Evolutionary conservation across 805 yeast species (phyloP).

Genomic region (Kazachstania bromeliacearum): DNA sequence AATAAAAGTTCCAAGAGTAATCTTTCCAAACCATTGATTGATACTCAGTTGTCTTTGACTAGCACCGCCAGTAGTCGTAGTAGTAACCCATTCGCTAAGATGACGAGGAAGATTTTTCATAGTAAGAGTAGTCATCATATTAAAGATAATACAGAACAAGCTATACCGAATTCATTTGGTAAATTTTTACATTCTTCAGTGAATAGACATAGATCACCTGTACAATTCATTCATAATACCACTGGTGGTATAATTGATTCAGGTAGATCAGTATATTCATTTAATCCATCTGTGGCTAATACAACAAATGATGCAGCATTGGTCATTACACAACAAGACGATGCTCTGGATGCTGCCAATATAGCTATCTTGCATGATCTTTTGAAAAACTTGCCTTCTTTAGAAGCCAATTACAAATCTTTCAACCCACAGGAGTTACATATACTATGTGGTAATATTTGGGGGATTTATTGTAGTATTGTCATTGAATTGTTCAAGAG

Average conservation of each 20-base stretch:
- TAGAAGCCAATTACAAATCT: slow-evolving; percentile 24
- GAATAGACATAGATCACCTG: slow-evolving; percentile 24
- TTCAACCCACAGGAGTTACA: slow-evolving; percentile 24
- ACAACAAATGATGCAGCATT: slow-evolving; percentile 13
- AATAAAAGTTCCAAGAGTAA: slow-evolving; percentile 6
- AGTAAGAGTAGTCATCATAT: slow-evolving; percentile 15
- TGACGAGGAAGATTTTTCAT: slow-evolving; percentile 22
- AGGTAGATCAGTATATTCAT: slow-evolving; percentile 22
- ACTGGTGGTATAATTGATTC: slow-evolving; percentile 19
- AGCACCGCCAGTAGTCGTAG: neutral
- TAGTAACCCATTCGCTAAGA: slow-evolving; percentile 13
- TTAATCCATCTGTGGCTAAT: slow-evolving; percentile 13
- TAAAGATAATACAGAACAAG: slow-evolving; percentile 18
- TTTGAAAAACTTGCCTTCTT: slow-evolving; percentile 24
- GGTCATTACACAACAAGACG: slow-evolving; percentile 13
- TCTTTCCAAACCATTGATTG: neutral
- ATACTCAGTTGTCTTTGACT: neutral
- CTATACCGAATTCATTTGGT: slow-evolving; percentile 21
- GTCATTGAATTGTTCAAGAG: slow-evolving; percentile 23
- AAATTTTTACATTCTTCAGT: slow-evolving; percentile 28
- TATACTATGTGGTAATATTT: slow-evolving; percentile 23
- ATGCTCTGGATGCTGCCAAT: slow-evolving; percentile 9
- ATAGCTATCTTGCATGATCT: slow-evolving; percentile 24
- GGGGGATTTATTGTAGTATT: slow-evolving; percentile 26
- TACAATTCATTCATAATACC: slow-evolving; percentile 24